Evolutionary conservation across 2,329 filamentous ascomycete genomes (phyloP).

Genomic region (Zalaria sp.): DNA sequence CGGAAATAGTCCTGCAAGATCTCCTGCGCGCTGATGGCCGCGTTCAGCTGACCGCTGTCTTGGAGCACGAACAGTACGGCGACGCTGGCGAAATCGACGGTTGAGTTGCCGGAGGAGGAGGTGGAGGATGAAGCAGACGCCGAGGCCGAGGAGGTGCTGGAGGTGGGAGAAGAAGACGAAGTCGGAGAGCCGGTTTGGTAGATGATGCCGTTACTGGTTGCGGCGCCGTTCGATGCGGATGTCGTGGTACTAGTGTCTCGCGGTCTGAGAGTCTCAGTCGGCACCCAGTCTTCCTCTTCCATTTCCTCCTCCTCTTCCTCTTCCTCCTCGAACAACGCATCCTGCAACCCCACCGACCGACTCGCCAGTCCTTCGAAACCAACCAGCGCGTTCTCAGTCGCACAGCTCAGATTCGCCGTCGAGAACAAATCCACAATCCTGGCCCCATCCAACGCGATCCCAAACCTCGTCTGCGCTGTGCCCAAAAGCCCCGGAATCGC

Average conservation of each 20-base stretch:
- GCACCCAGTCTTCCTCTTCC: conserved; percentile 4
- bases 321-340: conserved; percentile 1
- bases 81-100: conserved; percentile 29
- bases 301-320: conserved; percentile 8
- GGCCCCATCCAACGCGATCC: conserved; percentile 56
- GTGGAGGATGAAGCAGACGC: conserved; percentile 6
- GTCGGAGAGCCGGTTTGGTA: conserved; percentile 11
- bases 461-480: conserved; percentile 53
- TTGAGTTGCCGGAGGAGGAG: conserved; percentile 11
- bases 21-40: conserved; percentile 28
- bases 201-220: conserved; percentile 19
- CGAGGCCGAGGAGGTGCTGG: conserved; percentile 9
- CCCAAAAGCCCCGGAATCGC: conserved; percentile 63
- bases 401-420: conserved; percentile 60
- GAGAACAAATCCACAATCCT: conserved; percentile 66
- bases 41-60: conserved; percentile 22
- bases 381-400: conserved; percentile 73
- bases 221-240: conserved; percentile 9
- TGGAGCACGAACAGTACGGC: conserved; percentile 32
- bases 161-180: conserved; percentile 5
- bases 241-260: conserved; percentile 1
- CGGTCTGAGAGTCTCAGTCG: neutral
- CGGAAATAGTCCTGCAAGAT: conserved; percentile 22
- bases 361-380: conserved; percentile 51
- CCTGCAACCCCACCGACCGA: conserved; percentile 1